Conservation (phyloP, 2,329 filamentous ascomycete species). For the Nannizziopsis arthrosporioides region DNA sequence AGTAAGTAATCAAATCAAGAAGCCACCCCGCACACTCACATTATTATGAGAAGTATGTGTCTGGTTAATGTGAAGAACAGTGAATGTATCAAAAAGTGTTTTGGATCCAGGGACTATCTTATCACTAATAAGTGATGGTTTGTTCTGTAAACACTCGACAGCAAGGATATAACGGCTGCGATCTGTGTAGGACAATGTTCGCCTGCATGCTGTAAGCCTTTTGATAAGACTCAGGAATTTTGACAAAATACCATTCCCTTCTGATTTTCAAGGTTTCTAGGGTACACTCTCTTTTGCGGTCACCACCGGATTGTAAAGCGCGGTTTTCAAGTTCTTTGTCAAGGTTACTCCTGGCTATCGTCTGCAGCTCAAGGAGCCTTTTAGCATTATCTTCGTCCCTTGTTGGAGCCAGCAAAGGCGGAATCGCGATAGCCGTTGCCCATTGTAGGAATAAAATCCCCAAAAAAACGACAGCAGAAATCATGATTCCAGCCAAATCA, state of each 20-base stretch:
- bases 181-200: conserved; percentile 13
- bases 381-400: conserved; percentile 3
- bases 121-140: conserved; percentile 10
- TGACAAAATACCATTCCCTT: conserved; percentile 13
- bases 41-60: conserved; percentile 14
- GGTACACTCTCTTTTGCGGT: conserved; percentile 2
- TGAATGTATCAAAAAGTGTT: conserved; percentile 16
- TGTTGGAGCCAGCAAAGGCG: conserved; percentile 3
- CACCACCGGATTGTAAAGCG: not conserved
- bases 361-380: conserved; percentile 12
- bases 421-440: not conserved
- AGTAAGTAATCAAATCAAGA: too few species aligned
- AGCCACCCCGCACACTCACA: conserved; percentile 4
- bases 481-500: not conserved
- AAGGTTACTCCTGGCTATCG: conserved; percentile 8
- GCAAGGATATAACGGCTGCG: conserved; percentile 15
- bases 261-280: conserved; percentile 12
- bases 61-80: conserved; percentile 15
- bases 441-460: not conserved
- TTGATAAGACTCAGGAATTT: not conserved
- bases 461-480: not conserved
- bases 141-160: conserved; percentile 15
- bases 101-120: conserved; percentile 14
- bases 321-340: conserved; percentile 5
- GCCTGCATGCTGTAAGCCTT: conserved; percentile 8